phyloP scores from a whole-genome alignment of 108 stramenopile species.

The Stephanodiscus minutulus region DNA sequence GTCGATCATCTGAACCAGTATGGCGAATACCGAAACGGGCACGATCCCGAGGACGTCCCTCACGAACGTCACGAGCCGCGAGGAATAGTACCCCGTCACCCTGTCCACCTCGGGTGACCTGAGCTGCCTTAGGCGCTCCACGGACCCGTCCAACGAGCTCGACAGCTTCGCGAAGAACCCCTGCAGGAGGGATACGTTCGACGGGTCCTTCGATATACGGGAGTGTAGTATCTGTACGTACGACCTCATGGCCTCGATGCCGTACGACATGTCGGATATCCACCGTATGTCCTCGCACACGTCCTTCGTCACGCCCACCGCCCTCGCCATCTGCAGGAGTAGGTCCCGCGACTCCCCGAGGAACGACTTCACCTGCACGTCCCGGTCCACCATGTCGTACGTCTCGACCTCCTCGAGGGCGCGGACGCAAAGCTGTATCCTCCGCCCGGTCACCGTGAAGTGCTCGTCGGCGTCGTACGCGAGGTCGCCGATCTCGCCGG shows the following conservation, averaged over 20 bases:
- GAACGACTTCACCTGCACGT: slow-evolving; percentile 57
- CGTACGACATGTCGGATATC: slow-evolving; percentile 67
- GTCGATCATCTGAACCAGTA: slow-evolving; percentile 54
- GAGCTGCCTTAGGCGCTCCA: slow-evolving; percentile 55
- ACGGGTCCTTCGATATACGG: slow-evolving; percentile 54
- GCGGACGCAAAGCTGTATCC: slow-evolving; percentile 56
- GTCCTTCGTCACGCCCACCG: slow-evolving; percentile 49
- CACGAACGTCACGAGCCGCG: slow-evolving; percentile 61
- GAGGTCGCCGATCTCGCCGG: slow-evolving; percentile 49
- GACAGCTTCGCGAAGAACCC: slow-evolving; percentile 69
- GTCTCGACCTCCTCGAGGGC: slow-evolving; percentile 66
- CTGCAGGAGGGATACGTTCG: slow-evolving; percentile 52
- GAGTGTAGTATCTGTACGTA: slow-evolving; percentile 60
- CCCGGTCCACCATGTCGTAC: slow-evolving; percentile 65
- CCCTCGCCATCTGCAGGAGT: slow-evolving; percentile 61
- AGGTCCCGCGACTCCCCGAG: slow-evolving; percentile 51
- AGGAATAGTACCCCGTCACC: slow-evolving; percentile 62
- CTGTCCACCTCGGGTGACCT: slow-evolving; percentile 49
- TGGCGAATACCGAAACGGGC: slow-evolving; percentile 58
- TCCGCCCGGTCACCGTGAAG: slow-evolving; percentile 61
- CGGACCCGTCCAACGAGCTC: slow-evolving; percentile 62
- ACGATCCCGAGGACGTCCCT: slow-evolving; percentile 63
- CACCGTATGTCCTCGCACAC: slow-evolving; percentile 45
- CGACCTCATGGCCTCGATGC: slow-evolving; percentile 55
- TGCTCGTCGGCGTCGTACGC: slow-evolving; percentile 45